Evolutionary conservation across 805 yeast species (phyloP), one percentile per base, ranked within the genome.

Genomic region (Naumovozyma dairenensis): DNA sequence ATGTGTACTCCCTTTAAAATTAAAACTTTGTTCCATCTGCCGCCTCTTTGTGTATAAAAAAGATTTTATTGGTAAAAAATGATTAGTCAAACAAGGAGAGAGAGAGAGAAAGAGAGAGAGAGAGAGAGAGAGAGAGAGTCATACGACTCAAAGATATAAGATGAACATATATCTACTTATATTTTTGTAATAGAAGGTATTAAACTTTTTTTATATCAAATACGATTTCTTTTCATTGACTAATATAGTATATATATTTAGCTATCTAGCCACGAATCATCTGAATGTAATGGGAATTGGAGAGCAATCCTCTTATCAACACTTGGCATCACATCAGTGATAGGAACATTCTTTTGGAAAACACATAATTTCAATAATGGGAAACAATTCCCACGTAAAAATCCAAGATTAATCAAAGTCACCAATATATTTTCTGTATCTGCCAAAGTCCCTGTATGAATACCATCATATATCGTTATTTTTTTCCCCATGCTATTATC

Each of bases 371-470:
- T 41, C 32, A 47, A 28, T 16, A 42, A 20, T 18, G 60, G 62
- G 42, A 54, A 55, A 32, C 59, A 55, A 35, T 57, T 57, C 18
- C 59, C 62, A 33, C 55, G 45, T 18, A 55, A 33, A 25, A 53
- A 43, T 2, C 53, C 54, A 27, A 53, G 34, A 21, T 50, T 53
- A 32, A 51, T 52, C 9, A 57, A 44, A 3, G 59, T 52, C 3
- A 51, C 51, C 6, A 57, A 39, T 2, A 55, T 41, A 33, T 53
- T 52, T 29, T 54, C 57, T 5, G 44, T 51, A 33, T 49, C 48
- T 13, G 33, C 39, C 3, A 48, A 30, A 3, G 39, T 32, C 14
- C n/a, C 26, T 16, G 38, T 31, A 8, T 28, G 32, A 25, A 53
- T 46, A 12, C 43, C 40, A 16, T 47, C 43, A 29, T 50, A 55